Base-by-base conservation (phyloP, 108 stramenopile genomes). In the Nitzschia sp. region DNA sequence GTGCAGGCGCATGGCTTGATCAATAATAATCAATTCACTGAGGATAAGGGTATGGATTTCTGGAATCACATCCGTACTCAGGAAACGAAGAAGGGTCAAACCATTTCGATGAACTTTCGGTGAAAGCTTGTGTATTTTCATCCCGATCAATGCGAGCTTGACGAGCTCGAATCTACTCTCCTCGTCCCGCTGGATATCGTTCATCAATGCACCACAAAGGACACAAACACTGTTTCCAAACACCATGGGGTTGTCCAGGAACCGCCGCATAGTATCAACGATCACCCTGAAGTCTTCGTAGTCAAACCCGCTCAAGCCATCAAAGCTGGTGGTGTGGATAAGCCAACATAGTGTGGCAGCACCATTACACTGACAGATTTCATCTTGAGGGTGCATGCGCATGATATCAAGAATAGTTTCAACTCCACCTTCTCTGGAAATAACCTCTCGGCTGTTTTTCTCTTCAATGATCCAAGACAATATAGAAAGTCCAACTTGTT, bases 401-500 rank as follows among this genome's bases (percentile, higher is more conserved):
- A 67, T 67, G 21, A 25, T 22, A 2, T 56, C 8, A 11, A 67
- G 17, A 53, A 56, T 10, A 12, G 17, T 26, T 25, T 41, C 54
- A n/a, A 67, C 54, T 10, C 66, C 53, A 24, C 55, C 54, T 10
- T 55, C 41, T 43, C 25, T 8, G 20, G 56, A 10, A 21, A 67
- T 17, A 6, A 56, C 20, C 11, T 55, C 55, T 25, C 66, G 20
- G 10, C 66, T 43, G 10, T 37, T 17, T 43, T 67, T 26, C 55
- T 56, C 55, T 24, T 67, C 66, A 24, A 65, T 39, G 26, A 52
- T 26, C 64, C 64, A 65, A 38, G 64, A 65, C 10, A 65, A 15
- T 7, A 65, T 51, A 10, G 64, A 65, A 19, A 65, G n/a, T n/a
- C 64, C 64, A 51, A 65, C 22, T 52, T 65, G 64, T 44, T 65